Percentiles rank a stretch among this genome's conserved stretches.
Conservation (phyloP, 441 rosid genomes). For the Arabidopsis hybrid region DNA sequence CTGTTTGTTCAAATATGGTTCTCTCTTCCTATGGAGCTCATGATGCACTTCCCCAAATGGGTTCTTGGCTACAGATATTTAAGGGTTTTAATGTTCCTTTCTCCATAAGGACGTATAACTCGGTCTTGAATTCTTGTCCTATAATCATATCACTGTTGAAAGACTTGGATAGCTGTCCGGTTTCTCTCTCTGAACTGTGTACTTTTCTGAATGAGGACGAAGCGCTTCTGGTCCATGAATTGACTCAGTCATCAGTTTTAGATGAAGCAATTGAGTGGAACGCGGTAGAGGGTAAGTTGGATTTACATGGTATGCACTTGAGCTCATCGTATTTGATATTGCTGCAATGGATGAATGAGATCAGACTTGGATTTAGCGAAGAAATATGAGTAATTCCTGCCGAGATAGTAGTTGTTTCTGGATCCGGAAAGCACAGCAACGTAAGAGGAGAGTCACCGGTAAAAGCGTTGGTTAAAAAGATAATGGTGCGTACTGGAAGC, state of each 20-base stretch:
- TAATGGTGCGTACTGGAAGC: slow-evolving; percentile 55
- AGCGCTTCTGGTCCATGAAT: slow-evolving; percentile 53
- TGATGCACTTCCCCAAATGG: slow-evolving; percentile 61
- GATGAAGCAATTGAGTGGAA: slow-evolving; percentile 63
- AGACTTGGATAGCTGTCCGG: slow-evolving; percentile 47
- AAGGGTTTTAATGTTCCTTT: slow-evolving; percentile 56
- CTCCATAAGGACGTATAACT: slow-evolving; percentile 73
- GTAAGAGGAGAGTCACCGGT: slow-evolving; percentile 77
- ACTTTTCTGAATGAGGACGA: slow-evolving; percentile 56
- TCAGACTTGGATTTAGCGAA: slow-evolving; percentile 50
- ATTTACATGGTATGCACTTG: slow-evolving; percentile 86
- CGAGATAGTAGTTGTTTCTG: slow-evolving; percentile 72
- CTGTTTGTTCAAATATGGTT: slow-evolving; percentile 77
- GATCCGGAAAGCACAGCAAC: slow-evolving; percentile 74
- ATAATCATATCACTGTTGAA: slow-evolving; percentile 48
- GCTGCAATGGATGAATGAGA: slow-evolving; percentile 78
- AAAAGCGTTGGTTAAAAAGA: slow-evolving; percentile 59
- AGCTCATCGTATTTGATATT: slow-evolving; percentile 73
- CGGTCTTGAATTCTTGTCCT: slow-evolving; percentile 78
- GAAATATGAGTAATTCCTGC: slow-evolving; percentile 52
- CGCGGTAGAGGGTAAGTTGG: slow-evolving; percentile 64
- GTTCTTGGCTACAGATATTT: slow-evolving; percentile 66
- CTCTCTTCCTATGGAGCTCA: slow-evolving; percentile 81
- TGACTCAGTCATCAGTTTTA: slow-evolving; percentile 62
- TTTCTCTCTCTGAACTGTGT: slow-evolving; percentile 56